Evolutionary conservation across 108 stramenopile genomes (phyloP).

Genomic region (Schizochytrium sp.): DNA sequence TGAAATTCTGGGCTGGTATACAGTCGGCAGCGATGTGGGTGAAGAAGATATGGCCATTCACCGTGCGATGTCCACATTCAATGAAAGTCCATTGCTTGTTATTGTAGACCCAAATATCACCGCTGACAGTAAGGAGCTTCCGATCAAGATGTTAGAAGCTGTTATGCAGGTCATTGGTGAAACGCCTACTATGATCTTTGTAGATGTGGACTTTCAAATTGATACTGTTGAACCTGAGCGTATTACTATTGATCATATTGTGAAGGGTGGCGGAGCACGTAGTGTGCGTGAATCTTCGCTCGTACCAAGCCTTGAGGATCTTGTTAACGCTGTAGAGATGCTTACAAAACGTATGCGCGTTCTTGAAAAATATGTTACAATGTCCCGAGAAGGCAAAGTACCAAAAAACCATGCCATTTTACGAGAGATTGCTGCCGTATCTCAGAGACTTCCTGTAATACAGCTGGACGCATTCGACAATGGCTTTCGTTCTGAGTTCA

Average conservation of each 20-base stretch:
- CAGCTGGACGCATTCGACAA: slow-evolving; percentile 32
- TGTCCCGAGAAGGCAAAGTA: not conserved
- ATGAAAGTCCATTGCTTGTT: slow-evolving; percentile 33
- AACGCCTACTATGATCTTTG: slow-evolving; percentile 56
- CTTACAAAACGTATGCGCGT: slow-evolving; percentile 40
- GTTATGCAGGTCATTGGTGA: slow-evolving; percentile 41
- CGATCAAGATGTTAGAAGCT: slow-evolving; percentile 53
- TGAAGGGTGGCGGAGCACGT: slow-evolving; percentile 49
- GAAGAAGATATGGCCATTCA: slow-evolving; percentile 47
- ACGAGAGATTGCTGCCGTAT: slow-evolving; percentile 44
- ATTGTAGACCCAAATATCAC: slow-evolving; percentile 26
- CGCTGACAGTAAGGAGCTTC: slow-evolving; percentile 39
- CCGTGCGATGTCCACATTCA: not conserved
- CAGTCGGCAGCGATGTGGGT: not conserved
- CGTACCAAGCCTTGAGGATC: slow-evolving; percentile 9
- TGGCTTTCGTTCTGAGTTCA: slow-evolving; percentile 33
- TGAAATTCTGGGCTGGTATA: slow-evolving; percentile 59
- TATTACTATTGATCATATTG: slow-evolving; percentile 47
- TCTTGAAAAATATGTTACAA: slow-evolving; percentile 20
- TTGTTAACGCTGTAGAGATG: slow-evolving; percentile 23
- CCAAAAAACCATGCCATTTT: slow-evolving; percentile 17
- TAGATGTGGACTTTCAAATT: slow-evolving; percentile 21
- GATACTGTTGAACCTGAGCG: slow-evolving; percentile 58
- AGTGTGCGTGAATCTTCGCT: slow-evolving; percentile 24
- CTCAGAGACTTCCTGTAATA: not conserved